These are phyloP conservation scores for Russula virescens DNA, from an alignment of 768 basidiomycete species.

Conservation along the genomic window DNA sequence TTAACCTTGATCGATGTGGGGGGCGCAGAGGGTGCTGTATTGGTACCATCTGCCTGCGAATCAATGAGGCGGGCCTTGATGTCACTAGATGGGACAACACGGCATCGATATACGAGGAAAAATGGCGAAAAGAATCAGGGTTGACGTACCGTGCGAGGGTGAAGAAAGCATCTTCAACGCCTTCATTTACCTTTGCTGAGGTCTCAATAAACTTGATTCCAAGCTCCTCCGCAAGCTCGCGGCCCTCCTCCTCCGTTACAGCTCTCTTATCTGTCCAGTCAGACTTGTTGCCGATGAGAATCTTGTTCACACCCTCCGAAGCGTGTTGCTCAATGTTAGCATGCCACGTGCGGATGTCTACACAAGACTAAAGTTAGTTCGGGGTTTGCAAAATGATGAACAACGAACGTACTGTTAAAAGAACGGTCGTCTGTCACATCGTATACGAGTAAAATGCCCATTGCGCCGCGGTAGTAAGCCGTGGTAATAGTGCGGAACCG, in stretches of 20 bases:
- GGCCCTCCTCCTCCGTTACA: constrained; percentile 88
- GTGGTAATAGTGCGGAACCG: constrained; percentile 98
- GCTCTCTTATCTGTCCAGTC: constrained; percentile 97
- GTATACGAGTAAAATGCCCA: constrained; percentile 98
- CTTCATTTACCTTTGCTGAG: constrained; percentile 93
- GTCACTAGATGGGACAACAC: constrained; percentile 48
- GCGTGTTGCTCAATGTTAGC: constrained; percentile 98
- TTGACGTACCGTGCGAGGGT: constrained; percentile 79
- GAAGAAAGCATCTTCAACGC: constrained; percentile 98
- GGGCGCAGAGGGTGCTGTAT: constrained; percentile 31
- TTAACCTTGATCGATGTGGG: constrained; percentile 63
- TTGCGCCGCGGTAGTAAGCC: constrained; percentile 98
- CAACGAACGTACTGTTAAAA: constrained; percentile 75
- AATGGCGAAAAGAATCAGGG: not conserved
- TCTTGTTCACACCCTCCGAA: constrained; percentile 98
- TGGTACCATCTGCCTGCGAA: constrained; percentile 66
- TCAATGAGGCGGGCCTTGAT: constrained; percentile 98
- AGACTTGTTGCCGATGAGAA: constrained; percentile 97
- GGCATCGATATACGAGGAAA: not conserved
- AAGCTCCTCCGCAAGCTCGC: constrained; percentile 85
- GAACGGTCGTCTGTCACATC: constrained; percentile 93
- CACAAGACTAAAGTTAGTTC: not conserved
- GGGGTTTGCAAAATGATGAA: not conserved
- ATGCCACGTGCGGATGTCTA: constrained; percentile 99
- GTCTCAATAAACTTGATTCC: constrained; percentile 98